A percentile compares a stretch with the other conserved stretches of the same genome.
Conservation (phyloP, 495 filamentous ascomycete genomes). For the Halenospora varia region DNA sequence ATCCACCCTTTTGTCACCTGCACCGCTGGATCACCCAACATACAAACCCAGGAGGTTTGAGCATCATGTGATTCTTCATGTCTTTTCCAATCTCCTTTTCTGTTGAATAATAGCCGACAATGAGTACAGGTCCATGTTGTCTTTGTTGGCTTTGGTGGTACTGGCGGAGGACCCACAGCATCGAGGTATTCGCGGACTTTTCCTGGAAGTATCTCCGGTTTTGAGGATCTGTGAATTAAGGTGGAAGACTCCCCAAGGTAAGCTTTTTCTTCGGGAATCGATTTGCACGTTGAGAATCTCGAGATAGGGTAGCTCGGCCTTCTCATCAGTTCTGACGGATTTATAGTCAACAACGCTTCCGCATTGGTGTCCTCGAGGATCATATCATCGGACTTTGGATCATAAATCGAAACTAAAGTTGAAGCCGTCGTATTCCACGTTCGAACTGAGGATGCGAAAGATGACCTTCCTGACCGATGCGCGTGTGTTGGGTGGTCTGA, state of each 20-base stretch:
- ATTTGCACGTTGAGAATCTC: neutral
- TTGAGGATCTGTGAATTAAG: no score
- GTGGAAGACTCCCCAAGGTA: no score
- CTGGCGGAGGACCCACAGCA: neutral
- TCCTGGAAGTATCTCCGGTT: no score
- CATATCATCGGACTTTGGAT: slow-evolving; percentile 2
- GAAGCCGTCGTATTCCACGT: slow-evolving; percentile 11
- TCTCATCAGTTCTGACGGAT: neutral
- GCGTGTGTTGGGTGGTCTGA: neutral
- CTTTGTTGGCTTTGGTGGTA: neutral
- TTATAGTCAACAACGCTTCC: neutral
- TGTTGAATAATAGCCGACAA: slow-evolving; percentile 3
- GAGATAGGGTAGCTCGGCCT: neutral
- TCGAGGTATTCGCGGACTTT: no score
- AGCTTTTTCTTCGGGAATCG: slow-evolving; percentile 2
- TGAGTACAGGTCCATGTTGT: neutral
- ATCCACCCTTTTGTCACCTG: neutral
- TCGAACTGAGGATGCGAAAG: slow-evolving; percentile 6
- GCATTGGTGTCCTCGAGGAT: neutral
- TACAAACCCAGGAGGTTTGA: slow-evolving; percentile 10
- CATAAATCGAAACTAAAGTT: slow-evolving; percentile 3
- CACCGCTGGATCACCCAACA: slow-evolving; percentile 1
- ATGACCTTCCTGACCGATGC: neutral
- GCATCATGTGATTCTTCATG: slow-evolving; percentile 12
- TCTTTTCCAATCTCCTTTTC: slow-evolving; percentile 15